phyloP scores from a whole-genome alignment of 2,329 filamentous ascomycete species.

The Aspergillus ustus region DNA sequence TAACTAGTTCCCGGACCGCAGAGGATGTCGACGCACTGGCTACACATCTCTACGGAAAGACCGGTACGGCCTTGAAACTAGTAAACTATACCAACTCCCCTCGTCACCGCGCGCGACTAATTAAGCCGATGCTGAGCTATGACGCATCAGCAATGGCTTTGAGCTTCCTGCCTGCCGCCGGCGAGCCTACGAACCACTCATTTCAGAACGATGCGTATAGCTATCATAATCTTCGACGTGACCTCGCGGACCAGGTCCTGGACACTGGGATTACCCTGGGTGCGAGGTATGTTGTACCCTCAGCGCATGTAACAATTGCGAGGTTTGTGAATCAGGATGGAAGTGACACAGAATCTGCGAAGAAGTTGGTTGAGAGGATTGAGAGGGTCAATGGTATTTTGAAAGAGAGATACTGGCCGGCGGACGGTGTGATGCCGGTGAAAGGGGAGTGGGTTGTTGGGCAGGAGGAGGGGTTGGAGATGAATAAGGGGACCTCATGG shows the following conservation, averaged over 20 bases:
- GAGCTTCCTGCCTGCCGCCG: slow-evolving; percentile 80
- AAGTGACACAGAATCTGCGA: slow-evolving; percentile 60
- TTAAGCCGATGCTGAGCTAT: slow-evolving; percentile 82
- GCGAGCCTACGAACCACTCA: slow-evolving; percentile 51
- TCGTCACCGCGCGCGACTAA: slow-evolving; percentile 71
- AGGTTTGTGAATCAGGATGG: slow-evolving; percentile 75
- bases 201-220: slow-evolving; percentile 69
- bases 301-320: slow-evolving; percentile 85
- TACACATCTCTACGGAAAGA: slow-evolving; percentile 57
- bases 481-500: slow-evolving; percentile 77
- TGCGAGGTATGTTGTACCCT: slow-evolving; percentile 85
- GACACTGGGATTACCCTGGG: slow-evolving; percentile 70
- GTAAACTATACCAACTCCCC: slow-evolving; percentile 67
- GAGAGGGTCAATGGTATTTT: slow-evolving; percentile 80
- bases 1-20: slow-evolving; percentile 77
- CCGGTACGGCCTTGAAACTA: slow-evolving; percentile 57
- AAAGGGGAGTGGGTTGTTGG: slow-evolving; percentile 85
- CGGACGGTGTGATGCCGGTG: slow-evolving; percentile 44
- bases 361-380: slow-evolving; percentile 69
- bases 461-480: slow-evolving; percentile 79
- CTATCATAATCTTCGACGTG: slow-evolving; percentile 87
- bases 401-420: slow-evolving; percentile 71
- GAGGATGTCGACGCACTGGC: slow-evolving; percentile 70
- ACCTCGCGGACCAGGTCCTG: slow-evolving; percentile 69
- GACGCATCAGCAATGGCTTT: slow-evolving; percentile 85